A percentile compares a stretch with the other conserved stretches of the same genome.
These are phyloP conservation scores for Volvox carteri DNA, from an alignment of 163 green algal species.

Conservation along the genomic window DNA sequence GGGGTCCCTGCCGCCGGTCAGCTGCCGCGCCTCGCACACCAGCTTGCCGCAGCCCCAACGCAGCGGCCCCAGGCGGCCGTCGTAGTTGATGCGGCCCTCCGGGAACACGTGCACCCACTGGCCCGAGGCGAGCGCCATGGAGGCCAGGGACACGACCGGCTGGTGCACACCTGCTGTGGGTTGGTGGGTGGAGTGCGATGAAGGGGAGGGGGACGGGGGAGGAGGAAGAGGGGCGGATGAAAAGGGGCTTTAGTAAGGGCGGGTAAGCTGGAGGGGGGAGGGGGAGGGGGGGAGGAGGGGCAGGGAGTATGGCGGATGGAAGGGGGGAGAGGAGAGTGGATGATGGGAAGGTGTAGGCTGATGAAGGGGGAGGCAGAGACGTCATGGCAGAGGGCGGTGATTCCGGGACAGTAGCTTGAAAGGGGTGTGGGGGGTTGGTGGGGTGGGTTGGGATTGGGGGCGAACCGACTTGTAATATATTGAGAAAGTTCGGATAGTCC, in stretches of 20 bases:
- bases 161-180: conserved; percentile 80
- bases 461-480: too few species aligned
- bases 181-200: too few species aligned
- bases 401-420: too few species aligned
- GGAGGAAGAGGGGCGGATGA: neutral
- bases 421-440: too few species aligned
- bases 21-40: conserved; percentile 38
- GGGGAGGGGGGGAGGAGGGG: neutral
- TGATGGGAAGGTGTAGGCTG: neutral
- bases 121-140: conserved; percentile 58
- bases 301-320: neutral
- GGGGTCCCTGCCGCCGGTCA: conserved; percentile 68
- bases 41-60: conserved; percentile 86
- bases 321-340: neutral
- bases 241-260: too few species aligned
- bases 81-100: conserved; percentile 80
- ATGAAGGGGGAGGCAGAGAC: neutral
- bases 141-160: conserved; percentile 77
- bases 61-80: conserved; percentile 68
- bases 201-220: too few species aligned
- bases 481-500: too few species aligned
- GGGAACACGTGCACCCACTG: conserved; percentile 95
- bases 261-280: too few species aligned
- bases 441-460: too few species aligned
- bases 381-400: neutral